Conservation (phyloP, 768 basidiomycete species). For the Heimioporus sp. region DNA sequence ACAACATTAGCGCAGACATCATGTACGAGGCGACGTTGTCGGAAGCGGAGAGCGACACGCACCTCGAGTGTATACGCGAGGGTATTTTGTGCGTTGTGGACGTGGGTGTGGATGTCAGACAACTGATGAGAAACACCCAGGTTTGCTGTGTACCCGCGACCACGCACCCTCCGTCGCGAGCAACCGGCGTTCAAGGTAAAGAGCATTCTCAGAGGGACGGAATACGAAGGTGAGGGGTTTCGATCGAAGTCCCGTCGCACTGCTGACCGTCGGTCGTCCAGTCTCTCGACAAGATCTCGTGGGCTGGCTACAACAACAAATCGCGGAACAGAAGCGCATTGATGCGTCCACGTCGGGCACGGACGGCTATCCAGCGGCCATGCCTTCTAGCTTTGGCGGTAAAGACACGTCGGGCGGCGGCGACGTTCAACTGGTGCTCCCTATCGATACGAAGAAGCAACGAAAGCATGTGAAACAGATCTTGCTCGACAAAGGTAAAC, state of each 20-base stretch:
- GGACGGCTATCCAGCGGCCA: conserved; percentile 39
- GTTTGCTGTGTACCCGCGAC: conserved; percentile 51
- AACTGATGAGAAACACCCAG: conserved; percentile 47
- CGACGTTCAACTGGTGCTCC: conserved; percentile 64
- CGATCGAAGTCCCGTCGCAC: not conserved
- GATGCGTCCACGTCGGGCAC: conserved; percentile 67
- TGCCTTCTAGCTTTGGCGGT: conserved; percentile 30
- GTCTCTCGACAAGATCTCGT: conserved; percentile 69
- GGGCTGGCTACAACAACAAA: conserved; percentile 71
- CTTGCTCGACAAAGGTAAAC: conserved; percentile 62
- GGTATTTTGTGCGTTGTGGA: conserved; percentile 68
- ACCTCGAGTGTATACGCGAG: conserved; percentile 73
- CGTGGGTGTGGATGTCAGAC: too few species aligned
- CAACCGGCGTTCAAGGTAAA: conserved; percentile 78
- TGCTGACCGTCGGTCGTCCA: conserved; percentile 31
- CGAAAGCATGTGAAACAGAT: conserved; percentile 70
- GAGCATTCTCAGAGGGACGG: conserved; percentile 75
- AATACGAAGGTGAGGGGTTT: conserved; percentile 58
- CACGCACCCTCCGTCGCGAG: conserved; percentile 55
- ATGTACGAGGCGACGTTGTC: conserved; percentile 79
- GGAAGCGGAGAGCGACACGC: conserved; percentile 61
- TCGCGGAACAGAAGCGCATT: conserved; percentile 75
- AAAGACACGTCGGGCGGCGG: conserved; percentile 36
- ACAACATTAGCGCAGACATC: conserved; percentile 81
- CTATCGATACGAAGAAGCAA: conserved; percentile 70